Conservation (phyloP, 2,329 filamentous ascomycete genomes). For the Clonostachys rhizophaga region DNA sequence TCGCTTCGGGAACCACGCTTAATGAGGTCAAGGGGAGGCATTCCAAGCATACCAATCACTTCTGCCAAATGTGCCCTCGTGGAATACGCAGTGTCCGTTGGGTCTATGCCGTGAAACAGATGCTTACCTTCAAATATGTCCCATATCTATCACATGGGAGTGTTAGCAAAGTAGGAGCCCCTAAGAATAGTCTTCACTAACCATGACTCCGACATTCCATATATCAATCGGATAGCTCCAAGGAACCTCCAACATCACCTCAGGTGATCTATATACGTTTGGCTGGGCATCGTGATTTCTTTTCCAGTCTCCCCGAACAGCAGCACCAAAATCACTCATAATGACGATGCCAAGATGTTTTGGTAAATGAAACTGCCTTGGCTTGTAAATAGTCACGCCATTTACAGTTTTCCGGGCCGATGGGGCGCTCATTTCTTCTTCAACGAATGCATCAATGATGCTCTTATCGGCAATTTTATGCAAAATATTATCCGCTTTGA, state of each 20-base stretch:
- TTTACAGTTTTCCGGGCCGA: not conserved
- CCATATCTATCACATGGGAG: conserved; percentile 8
- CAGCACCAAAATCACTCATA: not conserved
- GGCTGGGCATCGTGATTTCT: conserved; percentile 2
- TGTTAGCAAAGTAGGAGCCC: too few relatives aligned
- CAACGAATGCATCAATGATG: conserved; percentile 2
- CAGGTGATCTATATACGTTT: conserved; percentile 10
- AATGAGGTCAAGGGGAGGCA: conserved; percentile 10
- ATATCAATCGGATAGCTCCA: conserved; percentile 16
- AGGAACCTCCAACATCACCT: conserved; percentile 12
- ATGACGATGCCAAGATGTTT: not conserved
- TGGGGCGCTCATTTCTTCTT: not conserved
- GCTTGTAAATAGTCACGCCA: not conserved
- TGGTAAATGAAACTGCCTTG: conserved; percentile 2
- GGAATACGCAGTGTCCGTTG: conserved; percentile 6
- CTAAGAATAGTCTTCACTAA: too few relatives aligned
- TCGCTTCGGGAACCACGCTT: conserved; percentile 3
- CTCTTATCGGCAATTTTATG: conserved; percentile 8
- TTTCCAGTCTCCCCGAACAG: not conserved
- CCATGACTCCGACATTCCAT: conserved; percentile 11
- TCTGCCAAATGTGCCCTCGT: conserved; percentile 14
- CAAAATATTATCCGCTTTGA: conserved; percentile 35
- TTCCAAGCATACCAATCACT: conserved; percentile 11
- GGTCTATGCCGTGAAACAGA: conserved; percentile 10
- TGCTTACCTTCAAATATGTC: conserved; percentile 12